Conservation (phyloP, 2,329 filamentous ascomycete genomes). For the Aspergillus tanneri region DNA sequence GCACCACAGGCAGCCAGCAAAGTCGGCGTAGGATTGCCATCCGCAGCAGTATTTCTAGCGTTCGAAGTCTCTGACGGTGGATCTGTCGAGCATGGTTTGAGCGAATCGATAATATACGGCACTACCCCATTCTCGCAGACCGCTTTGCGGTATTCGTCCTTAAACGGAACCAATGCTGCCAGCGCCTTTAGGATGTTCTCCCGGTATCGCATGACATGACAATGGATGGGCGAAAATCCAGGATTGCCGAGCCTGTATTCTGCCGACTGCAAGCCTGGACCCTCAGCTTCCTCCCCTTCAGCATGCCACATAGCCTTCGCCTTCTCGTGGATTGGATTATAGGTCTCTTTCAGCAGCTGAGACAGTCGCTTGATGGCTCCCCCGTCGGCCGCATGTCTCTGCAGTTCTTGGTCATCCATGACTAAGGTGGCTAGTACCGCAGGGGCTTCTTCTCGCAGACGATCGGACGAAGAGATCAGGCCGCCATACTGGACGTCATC, state of each 20-base stretch:
- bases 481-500: slow-evolving; percentile 41
- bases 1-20: slow-evolving; percentile 83
- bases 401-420: slow-evolving; percentile 72
- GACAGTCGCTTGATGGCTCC: slow-evolving; percentile 62
- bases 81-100: slow-evolving; percentile 56
- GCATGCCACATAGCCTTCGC: slow-evolving; percentile 57
- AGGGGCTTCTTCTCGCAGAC: slow-evolving; percentile 69
- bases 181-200: slow-evolving; percentile 75
- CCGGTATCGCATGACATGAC: slow-evolving; percentile 72
- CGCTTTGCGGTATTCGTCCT: slow-evolving; percentile 78
- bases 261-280: slow-evolving; percentile 25
- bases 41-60: slow-evolving; percentile 47
- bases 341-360: slow-evolving; percentile 64
- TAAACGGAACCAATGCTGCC: slow-evolving; percentile 75
- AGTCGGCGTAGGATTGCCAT: slow-evolving; percentile 76
- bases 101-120: slow-evolving; percentile 77
- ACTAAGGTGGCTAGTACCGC: slow-evolving; percentile 75
- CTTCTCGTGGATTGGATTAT: slow-evolving; percentile 57
- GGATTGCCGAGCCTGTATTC: slow-evolving; percentile 56
- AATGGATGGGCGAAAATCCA: slow-evolving; percentile 61
- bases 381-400: slow-evolving; percentile 76
- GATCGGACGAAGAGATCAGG: slow-evolving; percentile 46
- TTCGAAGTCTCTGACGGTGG: slow-evolving; percentile 28
- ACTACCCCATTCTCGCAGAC: slow-evolving; percentile 81
- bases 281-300: slow-evolving; percentile 27